A percentile compares a stretch with the other conserved stretches of the same genome.
Conservation (phyloP, 208 protist species). For the Porcisia deanei region DNA sequence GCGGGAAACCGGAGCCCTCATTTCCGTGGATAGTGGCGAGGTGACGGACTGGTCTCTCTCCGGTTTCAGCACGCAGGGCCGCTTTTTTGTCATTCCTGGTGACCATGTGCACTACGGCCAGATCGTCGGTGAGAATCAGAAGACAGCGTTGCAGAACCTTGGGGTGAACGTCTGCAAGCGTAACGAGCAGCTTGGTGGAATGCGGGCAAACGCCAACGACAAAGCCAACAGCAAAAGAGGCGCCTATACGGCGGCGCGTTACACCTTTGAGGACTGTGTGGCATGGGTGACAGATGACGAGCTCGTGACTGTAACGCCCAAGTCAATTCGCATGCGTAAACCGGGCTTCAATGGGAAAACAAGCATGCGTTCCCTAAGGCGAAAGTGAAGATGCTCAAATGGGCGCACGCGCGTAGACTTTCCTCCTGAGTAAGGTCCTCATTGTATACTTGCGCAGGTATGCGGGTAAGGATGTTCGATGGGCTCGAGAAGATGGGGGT, state of each 20-base stretch:
- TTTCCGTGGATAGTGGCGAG: slow-evolving; percentile 85
- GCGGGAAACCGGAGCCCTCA: slow-evolving; percentile 85
- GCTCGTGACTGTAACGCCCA: slow-evolving; percentile 91
- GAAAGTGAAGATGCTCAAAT: slow-evolving; percentile 35
- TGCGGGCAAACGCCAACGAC: slow-evolving; percentile 91
- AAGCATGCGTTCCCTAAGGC: slow-evolving; percentile 68
- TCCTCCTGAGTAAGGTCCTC: too few species aligned
- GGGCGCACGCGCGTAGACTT: not conserved
- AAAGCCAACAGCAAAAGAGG: slow-evolving; percentile 72
- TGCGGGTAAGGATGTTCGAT: too few species aligned
- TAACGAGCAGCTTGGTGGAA: slow-evolving; percentile 90
- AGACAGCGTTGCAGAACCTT: slow-evolving; percentile 86
- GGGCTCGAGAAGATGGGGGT: not conserved
- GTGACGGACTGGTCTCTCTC: slow-evolving; percentile 88
- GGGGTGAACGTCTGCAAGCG: slow-evolving; percentile 90
- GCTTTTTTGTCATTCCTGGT: slow-evolving; percentile 88
- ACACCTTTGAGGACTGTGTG: slow-evolving; percentile 87
- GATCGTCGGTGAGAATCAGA: slow-evolving; percentile 91
- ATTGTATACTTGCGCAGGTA: not conserved
- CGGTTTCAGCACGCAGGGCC: slow-evolving; percentile 69
- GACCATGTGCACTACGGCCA: slow-evolving; percentile 91
- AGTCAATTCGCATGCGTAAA: slow-evolving; percentile 91
- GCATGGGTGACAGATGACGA: slow-evolving; percentile 91
- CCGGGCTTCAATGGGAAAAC: slow-evolving; percentile 91
- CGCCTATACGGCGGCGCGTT: slow-evolving; percentile 55